Percentiles rank a stretch among this genome's conserved stretches.
These are phyloP conservation scores for Albizia julibrissin DNA, from an alignment of 306 rosid species.

Conservation along the genomic window DNA sequence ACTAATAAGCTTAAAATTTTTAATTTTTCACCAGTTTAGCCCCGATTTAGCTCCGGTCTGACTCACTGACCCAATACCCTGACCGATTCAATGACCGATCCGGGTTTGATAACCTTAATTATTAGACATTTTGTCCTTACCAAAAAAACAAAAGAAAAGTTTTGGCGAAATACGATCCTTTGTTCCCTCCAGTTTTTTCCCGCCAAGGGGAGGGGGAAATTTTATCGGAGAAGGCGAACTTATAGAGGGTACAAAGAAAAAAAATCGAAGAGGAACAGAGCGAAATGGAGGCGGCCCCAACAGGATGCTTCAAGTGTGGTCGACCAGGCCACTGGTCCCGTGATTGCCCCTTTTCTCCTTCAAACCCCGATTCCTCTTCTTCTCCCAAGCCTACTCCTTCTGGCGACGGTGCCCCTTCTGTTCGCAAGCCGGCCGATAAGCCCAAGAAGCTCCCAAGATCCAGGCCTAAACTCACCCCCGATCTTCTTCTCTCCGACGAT, in stretches of 20 bases:
- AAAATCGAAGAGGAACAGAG: conserved; percentile 10
- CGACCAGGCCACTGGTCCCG: conserved; percentile 99
- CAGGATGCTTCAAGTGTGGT: conserved; percentile 97
- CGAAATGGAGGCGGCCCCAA: conserved; percentile 50
- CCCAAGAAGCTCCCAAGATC: conserved; percentile 64
- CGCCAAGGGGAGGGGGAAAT: background rate
- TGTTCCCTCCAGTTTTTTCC: conserved; percentile 36
- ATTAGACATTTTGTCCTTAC: too few relatives aligned
- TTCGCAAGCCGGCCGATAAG: conserved; percentile 38
- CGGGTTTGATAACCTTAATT: too few relatives aligned
- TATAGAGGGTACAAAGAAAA: background rate
- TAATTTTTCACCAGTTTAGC: too few relatives aligned
- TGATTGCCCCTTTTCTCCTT: conserved; percentile 77
- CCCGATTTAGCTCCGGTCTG: too few relatives aligned
- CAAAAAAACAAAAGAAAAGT: background rate
- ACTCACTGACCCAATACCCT: too few relatives aligned
- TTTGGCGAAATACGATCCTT: background rate
- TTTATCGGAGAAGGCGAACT: background rate
- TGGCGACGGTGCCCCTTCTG: background rate
- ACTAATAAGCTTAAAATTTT: too few relatives aligned
- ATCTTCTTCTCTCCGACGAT: conserved; percentile 79
- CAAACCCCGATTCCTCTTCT: conserved; percentile 38
- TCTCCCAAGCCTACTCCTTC: conserved; percentile 23
- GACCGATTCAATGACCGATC: too few relatives aligned
- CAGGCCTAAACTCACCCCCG: conserved; percentile 87